phyloP scores from a whole-genome alignment of 352 stramenopile species.

The Halophytophthora batemanensis region DNA sequence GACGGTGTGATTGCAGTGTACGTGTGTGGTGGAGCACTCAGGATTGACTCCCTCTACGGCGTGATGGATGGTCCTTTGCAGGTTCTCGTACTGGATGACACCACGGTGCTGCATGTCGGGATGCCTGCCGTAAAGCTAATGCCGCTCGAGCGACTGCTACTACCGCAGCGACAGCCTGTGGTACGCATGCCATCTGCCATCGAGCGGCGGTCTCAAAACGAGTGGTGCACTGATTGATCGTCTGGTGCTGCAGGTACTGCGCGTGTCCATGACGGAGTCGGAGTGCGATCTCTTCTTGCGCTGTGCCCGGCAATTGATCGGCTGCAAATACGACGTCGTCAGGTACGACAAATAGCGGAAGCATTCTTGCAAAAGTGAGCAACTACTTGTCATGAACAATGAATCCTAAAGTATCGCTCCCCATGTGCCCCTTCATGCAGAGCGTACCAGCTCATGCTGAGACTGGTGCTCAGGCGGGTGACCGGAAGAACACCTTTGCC shows the following conservation, averaged over 20 bases:
- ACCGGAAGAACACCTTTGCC: slow-evolving; percentile 35
- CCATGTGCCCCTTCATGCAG: slow-evolving; percentile 16
- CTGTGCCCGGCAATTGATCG: slow-evolving; percentile 55
- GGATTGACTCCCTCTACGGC: too few relatives aligned
- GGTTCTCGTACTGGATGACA: slow-evolving; percentile 63
- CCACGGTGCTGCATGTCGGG: slow-evolving; percentile 61
- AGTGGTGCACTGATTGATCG: neutral
- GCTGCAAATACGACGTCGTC: slow-evolving; percentile 60
- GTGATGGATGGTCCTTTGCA: slow-evolving; percentile 9
- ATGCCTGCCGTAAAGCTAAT: slow-evolving; percentile 52
- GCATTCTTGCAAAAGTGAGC: neutral
- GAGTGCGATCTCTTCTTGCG: slow-evolving; percentile 58
- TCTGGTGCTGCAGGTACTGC: slow-evolving; percentile 47
- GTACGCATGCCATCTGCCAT: slow-evolving; percentile 20
- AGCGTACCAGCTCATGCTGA: slow-evolving; percentile 60
- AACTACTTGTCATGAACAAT: neutral
- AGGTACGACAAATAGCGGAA: slow-evolving; percentile 30
- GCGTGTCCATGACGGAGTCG: slow-evolving; percentile 37
- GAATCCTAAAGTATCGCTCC: too few relatives aligned
- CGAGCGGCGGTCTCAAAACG: neutral
- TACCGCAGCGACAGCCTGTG: slow-evolving; percentile 69
- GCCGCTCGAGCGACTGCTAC: slow-evolving; percentile 58
- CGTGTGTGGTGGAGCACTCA: neutral
- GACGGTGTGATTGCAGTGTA: neutral
- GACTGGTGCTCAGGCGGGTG: slow-evolving; percentile 50